Evolutionary conservation across 1,139 yeast species (phyloP), one percentile per base, ranked within the genome.

Genomic region (Sugiyamaella paludigena): DNA sequence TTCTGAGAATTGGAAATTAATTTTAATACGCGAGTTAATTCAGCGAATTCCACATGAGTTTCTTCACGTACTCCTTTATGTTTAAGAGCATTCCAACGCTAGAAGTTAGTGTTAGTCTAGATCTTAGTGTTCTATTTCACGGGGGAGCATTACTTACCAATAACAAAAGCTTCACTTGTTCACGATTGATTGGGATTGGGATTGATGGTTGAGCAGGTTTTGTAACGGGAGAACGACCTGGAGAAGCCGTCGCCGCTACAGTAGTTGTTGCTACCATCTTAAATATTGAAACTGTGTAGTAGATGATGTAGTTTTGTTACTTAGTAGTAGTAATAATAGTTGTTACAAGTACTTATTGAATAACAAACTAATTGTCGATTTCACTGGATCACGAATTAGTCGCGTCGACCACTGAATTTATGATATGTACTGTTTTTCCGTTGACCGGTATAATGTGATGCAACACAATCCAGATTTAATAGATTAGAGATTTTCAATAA

Each of bases 11-110:
- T 51, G 28, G 70, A 59, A 37, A 70, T 58, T 41, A 56, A 52
- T 37, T 58, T 61, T 46, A 73, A 59, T 30, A 66, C 59, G 30
- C 61, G 54, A 34, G 67, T 58, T 33, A 72, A 57, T 41, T 68
- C 71, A 13, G 64, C 63, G 56, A 72, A 57, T 57, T 72, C 77
- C 1, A 62, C 57, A 48, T 65, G 64, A 12, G 53, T 50, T 16
- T 58, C 56, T 44, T 64, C 67, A 13, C 58, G 61, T 12, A 68
- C 67, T 19, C 69, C 71, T 47, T 65, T 67, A 26, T 61, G 53
- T 43, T 63, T 61, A 36, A 72, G 59, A 40, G 72, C 67, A 52
- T 70, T 71, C 70, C 72, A 73, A 49, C 76, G 67, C 68, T 67
- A 48, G 29, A 28, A 12, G 36, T 12, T 15, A 33, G 10, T 5